Base-by-base conservation (phyloP, 192 early-diverging fungal genomes). In the Entomortierella beljakovae region DNA sequence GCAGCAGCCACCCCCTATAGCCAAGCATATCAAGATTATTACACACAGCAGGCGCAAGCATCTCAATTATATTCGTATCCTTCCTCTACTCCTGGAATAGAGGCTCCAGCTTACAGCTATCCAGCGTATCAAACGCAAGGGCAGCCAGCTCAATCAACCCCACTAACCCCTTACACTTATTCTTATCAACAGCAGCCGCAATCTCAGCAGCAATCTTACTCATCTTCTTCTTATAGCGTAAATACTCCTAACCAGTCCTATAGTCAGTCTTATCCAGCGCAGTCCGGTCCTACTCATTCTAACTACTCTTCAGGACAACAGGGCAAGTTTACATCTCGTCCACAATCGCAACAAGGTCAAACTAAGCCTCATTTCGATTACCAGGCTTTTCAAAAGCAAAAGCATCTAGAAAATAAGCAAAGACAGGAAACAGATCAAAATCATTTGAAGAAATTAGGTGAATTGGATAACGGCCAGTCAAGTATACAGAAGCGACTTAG, bases 101-200 rank as follows among this genome's bases (percentile, higher is more conserved):
- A 72, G 60, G 56, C 73, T 29, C 79, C 66, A 16, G 35, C 64
- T n/a, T 70, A 68, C 37, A 32, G 52, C 28, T 68, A 68, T 51
- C 25, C 74, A 26, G 53, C 46, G 34, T 58, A 61, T 25, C 66
- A 43, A 50, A 28, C 59, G 16, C 25, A 64, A 62, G 51, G 29
- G 16, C 52, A 57, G 26, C 37, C 34, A 38, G 49, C 57, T 32
- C 56, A 23, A 16, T 2, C 43, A 10, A 22, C 81, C 32, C 42
- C 51, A 79, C 68, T 77, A 80, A 71, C 70, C 40, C 34, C 57
- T 71, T 68, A 71, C 42, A 59, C 72, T 71, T 70, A 56, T 67
- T 66, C 55, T 67, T 69, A 46, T 52, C 53, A 76, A 9, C 56
- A 66, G 26, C 70, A 68, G 42, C 37, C 38, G 18, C 70, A 53